Evolutionary conservation across 129 eudicot species (phyloP).

Genomic region (Ambrosia artemisiifolia): DNA sequence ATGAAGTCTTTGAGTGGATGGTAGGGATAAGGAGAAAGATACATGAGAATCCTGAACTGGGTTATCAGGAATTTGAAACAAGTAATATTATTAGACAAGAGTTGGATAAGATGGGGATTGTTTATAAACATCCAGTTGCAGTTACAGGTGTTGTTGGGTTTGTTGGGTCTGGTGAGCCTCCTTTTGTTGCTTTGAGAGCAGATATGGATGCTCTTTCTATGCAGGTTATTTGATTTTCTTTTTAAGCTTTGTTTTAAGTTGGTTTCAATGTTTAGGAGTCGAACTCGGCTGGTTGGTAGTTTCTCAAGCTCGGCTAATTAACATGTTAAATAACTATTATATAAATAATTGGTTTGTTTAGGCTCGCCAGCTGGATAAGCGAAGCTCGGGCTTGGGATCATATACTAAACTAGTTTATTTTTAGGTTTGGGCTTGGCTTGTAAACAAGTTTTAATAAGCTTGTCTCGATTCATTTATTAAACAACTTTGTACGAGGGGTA

Average conservation of each 20-base stretch:
- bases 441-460: no score
- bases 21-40: slow-evolving; percentile 60
- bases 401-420: no score
- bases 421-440: no score
- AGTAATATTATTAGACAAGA: slow-evolving; percentile 62
- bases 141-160: slow-evolving; percentile 74
- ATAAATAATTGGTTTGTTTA: no score
- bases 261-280: neutral
- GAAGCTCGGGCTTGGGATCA: no score
- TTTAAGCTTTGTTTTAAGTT: neutral
- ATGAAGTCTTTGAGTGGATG: slow-evolving; percentile 59
- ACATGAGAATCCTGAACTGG: slow-evolving; percentile 71
- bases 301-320: no score
- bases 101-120: slow-evolving; percentile 62
- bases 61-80: slow-evolving; percentile 77
- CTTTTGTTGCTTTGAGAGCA: slow-evolving; percentile 74
- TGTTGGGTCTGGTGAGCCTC: slow-evolving; percentile 65
- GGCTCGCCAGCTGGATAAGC: no score
- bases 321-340: no score
- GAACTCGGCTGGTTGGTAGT: no score
- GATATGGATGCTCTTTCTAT: slow-evolving; percentile 85
- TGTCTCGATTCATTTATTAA: no score
- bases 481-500: no score
- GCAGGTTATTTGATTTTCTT: slow-evolving; percentile 39
- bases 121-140: slow-evolving; percentile 65